These are phyloP conservation scores for Haematococcus sp. DNA, from an alignment of 139 green algal species.

Conservation along the genomic window DNA sequence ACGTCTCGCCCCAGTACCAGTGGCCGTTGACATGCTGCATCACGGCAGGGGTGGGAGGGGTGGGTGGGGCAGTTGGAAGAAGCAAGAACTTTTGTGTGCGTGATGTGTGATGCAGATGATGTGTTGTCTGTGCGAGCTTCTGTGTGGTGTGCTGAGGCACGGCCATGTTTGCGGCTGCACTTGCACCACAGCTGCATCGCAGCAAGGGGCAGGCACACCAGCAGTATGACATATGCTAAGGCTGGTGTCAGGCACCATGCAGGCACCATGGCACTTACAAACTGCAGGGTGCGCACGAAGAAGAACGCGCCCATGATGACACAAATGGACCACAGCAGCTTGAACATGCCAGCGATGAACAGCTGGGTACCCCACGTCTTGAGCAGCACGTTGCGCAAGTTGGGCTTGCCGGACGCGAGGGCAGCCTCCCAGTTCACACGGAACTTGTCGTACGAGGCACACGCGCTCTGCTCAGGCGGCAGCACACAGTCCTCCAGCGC, in stretches of 20 bases:
- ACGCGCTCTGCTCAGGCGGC: not conserved
- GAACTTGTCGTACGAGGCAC: slow-evolving; percentile 6
- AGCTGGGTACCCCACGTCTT: slow-evolving; percentile 3
- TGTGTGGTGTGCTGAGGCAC: too few species aligned
- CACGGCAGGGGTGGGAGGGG: too few species aligned
- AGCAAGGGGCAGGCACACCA: too few species aligned
- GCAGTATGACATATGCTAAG: too few species aligned
- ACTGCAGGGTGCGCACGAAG: slow-evolving; percentile 38
- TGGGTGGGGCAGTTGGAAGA: too few species aligned
- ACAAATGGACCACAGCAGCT: slow-evolving; percentile 25
- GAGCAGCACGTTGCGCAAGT: not conserved
- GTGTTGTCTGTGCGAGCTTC: too few species aligned
- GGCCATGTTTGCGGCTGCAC: too few species aligned
- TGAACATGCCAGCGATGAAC: slow-evolving; percentile 24
- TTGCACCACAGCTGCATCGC: too few species aligned
- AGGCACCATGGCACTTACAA: slow-evolving; percentile 40
- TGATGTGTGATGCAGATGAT: too few species aligned
- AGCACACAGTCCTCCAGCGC: not conserved
- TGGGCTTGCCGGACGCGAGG: not conserved
- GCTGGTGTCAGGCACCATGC: too few species aligned
- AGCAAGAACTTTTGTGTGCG: too few species aligned
- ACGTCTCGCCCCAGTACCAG: slow-evolving; percentile 19
- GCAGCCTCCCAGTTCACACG: not conserved
- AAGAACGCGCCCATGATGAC: slow-evolving; percentile 38
- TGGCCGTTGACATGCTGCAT: slow-evolving; percentile 20